Percentiles rank a stretch among this genome's conserved stretches.
Evolutionary conservation across 192 early-diverging fungal species (phyloP).

Genomic region (Glomus cerebriforme): DNA sequence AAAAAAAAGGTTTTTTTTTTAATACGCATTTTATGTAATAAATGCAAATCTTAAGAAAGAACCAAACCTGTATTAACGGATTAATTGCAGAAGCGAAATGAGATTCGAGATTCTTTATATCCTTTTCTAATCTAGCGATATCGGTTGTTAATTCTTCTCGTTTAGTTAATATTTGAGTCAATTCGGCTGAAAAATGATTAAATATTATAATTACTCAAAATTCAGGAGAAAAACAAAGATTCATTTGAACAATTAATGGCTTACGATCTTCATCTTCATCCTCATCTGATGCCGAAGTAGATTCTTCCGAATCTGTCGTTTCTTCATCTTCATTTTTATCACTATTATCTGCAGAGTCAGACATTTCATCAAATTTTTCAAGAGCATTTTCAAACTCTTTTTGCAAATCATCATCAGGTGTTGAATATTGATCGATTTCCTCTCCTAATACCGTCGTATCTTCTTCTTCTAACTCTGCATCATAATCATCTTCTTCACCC

Average conservation of each 20-base stretch:
- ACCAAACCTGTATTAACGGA: constrained; percentile 4
- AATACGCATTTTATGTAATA: background rate
- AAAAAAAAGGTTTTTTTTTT: background rate
- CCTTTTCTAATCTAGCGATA: background rate
- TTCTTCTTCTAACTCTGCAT: constrained; percentile 42
- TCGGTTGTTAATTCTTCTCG: background rate
- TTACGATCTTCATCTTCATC: constrained; percentile 43
- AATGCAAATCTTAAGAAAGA: background rate
- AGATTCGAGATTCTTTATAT: background rate
- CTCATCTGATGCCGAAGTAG: constrained; percentile 46
- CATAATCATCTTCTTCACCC: constrained; percentile 49
- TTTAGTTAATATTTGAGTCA: background rate
- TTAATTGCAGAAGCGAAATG: background rate
- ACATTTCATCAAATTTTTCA: constrained; percentile 5
- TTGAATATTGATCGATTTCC: constrained; percentile 25
- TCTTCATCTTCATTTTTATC: constrained; percentile 50
- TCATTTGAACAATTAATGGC: background rate
- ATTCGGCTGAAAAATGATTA: background rate
- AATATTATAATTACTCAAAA: background rate
- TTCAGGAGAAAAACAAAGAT: background rate
- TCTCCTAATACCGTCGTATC: constrained; percentile 47
- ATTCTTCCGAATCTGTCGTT: constrained; percentile 42
- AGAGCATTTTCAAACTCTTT: constrained; percentile 3
- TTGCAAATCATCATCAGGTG: constrained; percentile 15
- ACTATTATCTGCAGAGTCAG: constrained; percentile 30